These are phyloP conservation scores for Ramicandelaber brevisporus DNA, from an alignment of 192 early-diverging fungal genomes.

Conservation along the genomic window DNA sequence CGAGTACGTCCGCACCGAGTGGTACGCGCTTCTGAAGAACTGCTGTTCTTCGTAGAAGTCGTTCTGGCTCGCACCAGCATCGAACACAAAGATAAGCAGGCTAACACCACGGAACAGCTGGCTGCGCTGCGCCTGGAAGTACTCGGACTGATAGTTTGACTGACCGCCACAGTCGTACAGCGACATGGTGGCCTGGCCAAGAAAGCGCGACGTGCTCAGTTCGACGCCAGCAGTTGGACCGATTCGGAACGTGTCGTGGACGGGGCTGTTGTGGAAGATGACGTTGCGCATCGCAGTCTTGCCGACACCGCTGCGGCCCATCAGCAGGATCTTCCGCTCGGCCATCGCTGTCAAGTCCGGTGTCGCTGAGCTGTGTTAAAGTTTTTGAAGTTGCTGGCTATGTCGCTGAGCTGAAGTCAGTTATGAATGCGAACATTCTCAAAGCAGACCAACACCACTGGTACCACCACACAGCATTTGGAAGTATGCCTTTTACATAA, in stretches of 20 bases:
- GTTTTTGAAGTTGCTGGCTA: too few species aligned
- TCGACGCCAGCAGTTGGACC: conserved; percentile 83
- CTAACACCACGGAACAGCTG: conserved; percentile 78
- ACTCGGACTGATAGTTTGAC: conserved; percentile 84
- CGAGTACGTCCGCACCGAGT: conserved; percentile 46
- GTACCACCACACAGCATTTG: too few species aligned
- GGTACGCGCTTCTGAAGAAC: conserved; percentile 59
- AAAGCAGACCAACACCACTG: too few species aligned
- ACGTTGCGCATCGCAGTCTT: conserved; percentile 89
- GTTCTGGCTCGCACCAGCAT: conserved; percentile 60
- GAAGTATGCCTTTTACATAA: too few species aligned
- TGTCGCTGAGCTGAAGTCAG: too few species aligned
- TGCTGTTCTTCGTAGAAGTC: conserved; percentile 65
- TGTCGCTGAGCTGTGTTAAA: too few species aligned
- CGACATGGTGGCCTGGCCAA: conserved; percentile 66
- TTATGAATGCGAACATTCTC: too few species aligned
- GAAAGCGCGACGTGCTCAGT: conserved; percentile 60
- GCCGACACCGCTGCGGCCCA: conserved; percentile 80
- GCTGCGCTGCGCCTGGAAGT: conserved; percentile 58
- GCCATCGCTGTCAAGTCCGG: too few species aligned
- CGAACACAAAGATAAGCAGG: conserved; percentile 80
- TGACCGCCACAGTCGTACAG: conserved; percentile 71
- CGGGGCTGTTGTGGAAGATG: conserved; percentile 82
- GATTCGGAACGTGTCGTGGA: conserved; percentile 61
- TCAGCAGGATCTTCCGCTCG: conserved; percentile 64